Conservation (phyloP, 805 yeast species). For the Candida ficus region DNA sequence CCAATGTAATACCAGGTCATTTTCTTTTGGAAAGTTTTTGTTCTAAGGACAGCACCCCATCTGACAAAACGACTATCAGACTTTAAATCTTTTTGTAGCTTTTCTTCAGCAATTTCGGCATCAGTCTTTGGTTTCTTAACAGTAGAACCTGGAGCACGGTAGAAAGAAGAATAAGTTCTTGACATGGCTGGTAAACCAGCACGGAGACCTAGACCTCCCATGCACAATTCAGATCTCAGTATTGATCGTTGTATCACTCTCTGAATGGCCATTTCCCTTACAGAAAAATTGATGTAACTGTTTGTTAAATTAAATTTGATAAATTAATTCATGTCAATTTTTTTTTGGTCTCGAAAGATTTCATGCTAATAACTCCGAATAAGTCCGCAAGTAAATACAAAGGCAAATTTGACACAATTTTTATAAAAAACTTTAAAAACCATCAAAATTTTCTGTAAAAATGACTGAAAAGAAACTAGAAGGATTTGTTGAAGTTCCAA, state of each 20-base stretch:
- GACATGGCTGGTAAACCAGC: not conserved
- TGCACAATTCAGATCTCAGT: too few relatives aligned
- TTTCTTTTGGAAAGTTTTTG: constrained; percentile 53
- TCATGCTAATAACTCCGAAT: not conserved
- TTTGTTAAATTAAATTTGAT: too few relatives aligned
- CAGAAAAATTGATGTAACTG: too few relatives aligned
- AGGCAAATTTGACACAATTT: not conserved
- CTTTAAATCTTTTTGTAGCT: constrained; percentile 29
- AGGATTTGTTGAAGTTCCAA: not conserved
- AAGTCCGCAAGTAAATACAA: not conserved
- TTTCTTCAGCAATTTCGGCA: constrained; percentile 28
- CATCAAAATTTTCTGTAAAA: too few relatives aligned
- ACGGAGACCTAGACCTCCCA: not conserved
- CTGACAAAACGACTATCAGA: constrained; percentile 34
- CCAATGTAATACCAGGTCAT: constrained; percentile 60
- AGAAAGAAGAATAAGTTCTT: constrained; percentile 15
- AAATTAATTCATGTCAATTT: too few relatives aligned
- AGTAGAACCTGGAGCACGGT: constrained; percentile 17
- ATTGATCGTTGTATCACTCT: not conserved
- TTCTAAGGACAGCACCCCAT: constrained; percentile 50
- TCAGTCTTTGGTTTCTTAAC: constrained; percentile 24
- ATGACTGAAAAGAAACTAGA: not conserved
- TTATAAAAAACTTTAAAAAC: too few relatives aligned
- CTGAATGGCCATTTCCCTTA: not conserved
- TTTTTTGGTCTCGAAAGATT: not conserved